These are phyloP conservation scores for Amniculicola lignicola DNA, from an alignment of 495 filamentous ascomycete species.

Conservation along the genomic window DNA sequence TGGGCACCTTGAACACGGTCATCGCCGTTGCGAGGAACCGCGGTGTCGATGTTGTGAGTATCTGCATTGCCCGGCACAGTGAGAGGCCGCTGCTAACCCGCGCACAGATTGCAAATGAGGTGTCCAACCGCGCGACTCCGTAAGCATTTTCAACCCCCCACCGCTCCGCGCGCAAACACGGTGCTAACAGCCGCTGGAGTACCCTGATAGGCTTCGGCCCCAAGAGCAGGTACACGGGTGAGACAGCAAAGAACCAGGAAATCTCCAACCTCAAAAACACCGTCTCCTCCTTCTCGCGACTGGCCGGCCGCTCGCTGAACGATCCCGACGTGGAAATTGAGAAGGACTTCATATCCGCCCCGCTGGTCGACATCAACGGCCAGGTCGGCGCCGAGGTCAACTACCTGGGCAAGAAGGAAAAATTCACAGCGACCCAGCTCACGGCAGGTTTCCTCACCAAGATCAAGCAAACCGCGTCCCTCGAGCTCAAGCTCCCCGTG, in stretches of 20 bases:
- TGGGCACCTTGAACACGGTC: conserved; percentile 95
- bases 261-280: conserved; percentile 99
- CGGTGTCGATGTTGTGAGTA: conserved; percentile 97
- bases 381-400: conserved; percentile 91
- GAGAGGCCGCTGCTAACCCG: conserved; percentile 13
- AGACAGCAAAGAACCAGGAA: conserved; percentile 96
- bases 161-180: conserved; percentile 21
- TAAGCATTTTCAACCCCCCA: conserved; percentile 58
- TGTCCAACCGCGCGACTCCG: conserved; percentile 97
- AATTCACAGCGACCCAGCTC: conserved; percentile 87
- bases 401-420: conserved; percentile 92
- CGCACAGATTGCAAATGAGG: conserved; percentile 90
- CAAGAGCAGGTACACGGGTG: conserved; percentile 88
- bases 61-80: too few relatives aligned
- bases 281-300: conserved; percentile 83
- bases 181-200: conserved; percentile 52
- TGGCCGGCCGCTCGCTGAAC: conserved; percentile 77
- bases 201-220: conserved; percentile 93
- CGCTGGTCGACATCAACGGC: conserved; percentile 84
- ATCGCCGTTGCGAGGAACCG: conserved; percentile 96
- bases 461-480: conserved; percentile 80
- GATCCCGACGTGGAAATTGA: conserved; percentile 93
- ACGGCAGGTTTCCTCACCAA: conserved; percentile 94
- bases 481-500: conserved; percentile 89
- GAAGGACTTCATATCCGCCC: conserved; percentile 83